Evolutionary conservation across 441 rosid genomes (phyloP).

Genomic region (Oxalis stricta): DNA sequence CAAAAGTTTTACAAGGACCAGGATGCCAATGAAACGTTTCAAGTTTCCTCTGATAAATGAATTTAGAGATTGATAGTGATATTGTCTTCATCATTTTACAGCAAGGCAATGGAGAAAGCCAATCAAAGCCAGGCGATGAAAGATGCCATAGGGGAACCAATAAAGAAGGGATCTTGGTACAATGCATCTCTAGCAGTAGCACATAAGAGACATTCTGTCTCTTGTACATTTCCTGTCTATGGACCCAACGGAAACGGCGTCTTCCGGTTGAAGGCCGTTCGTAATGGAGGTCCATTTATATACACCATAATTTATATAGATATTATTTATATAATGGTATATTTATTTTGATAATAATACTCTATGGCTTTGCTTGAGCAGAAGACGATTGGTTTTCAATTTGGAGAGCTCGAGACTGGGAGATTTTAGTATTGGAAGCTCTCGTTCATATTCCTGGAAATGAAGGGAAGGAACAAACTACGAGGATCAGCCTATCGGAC

Average conservation of each 20-base stretch:
- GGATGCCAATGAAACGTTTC: no score
- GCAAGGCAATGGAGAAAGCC: constrained; percentile 86
- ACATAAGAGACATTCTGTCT: constrained; percentile 70
- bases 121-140: constrained; percentile 41
- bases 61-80: no score
- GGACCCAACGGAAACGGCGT: constrained; percentile 64
- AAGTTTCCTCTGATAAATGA: no score
- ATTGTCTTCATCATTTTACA: constrained; percentile 22
- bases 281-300: constrained; percentile 34
- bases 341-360: no score
- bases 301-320: neutral
- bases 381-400: constrained; percentile 41
- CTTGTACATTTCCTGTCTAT: constrained; percentile 86
- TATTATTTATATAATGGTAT: neutral
- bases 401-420: constrained; percentile 55
- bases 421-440: constrained; percentile 74
- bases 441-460: constrained; percentile 63
- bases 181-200: constrained; percentile 89
- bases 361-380: constrained; percentile 15
- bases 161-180: constrained; percentile 92
- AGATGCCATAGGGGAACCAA: constrained; percentile 83
- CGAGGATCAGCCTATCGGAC: constrained; percentile 38
- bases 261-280: constrained; percentile 58
- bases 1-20: no score
- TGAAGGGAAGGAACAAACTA: constrained; percentile 48